Base-by-base conservation (phyloP, 1,284 basidiomycete species). In the Ceratobasidium sp. region DNA sequence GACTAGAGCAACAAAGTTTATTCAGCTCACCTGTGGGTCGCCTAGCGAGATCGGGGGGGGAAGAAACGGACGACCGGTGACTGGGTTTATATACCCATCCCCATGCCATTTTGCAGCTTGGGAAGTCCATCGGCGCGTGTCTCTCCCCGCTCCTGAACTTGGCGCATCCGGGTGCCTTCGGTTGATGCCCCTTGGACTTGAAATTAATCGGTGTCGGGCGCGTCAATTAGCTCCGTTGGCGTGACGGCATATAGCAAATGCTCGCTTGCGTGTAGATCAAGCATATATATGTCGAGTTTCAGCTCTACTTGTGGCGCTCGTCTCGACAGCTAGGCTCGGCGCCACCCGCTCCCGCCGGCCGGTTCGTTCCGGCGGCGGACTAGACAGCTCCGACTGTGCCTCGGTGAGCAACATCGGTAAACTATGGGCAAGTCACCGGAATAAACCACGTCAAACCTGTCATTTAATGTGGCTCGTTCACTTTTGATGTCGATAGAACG, bases 151-250 rank as follows among this genome's bases (percentile, higher is more conserved):
- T 46, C 44, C 44, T 46, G 44, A 46, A 6, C 7, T 13, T 33
- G 26, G 26, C 7, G 26, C 23, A 28, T 63, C 33, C 61, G 61
- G 61, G 28, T 44, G 15, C 61, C 61, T 64, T 42, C 61, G 61
- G 61, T 46, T 64, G 61, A 64, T 64, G 40, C 20, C 61, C 61
- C 61, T 42, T 64, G 10, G 6, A 13, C 18, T 64, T 23, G 61
- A 64, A 64, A 64, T 64, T 42, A 15, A 7, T 40, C 9, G n/a
- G 23, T 40, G 10, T 40, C 60, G 61, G 26, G 13, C 26, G 18
- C 46, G 5, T 3, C 39, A 44, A 23, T 64, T 44, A 26, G 23
- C 55, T 26, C 55, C n/a, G 55, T 23, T 23, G 26, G 55, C 6
- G 55, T 28, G 44, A 46, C 44, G 44, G 44, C 44, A 46, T 46